These are phyloP conservation scores for Cyanidium caldarium DNA, from an alignment of 23 red algal species.

Conservation along the genomic window DNA sequence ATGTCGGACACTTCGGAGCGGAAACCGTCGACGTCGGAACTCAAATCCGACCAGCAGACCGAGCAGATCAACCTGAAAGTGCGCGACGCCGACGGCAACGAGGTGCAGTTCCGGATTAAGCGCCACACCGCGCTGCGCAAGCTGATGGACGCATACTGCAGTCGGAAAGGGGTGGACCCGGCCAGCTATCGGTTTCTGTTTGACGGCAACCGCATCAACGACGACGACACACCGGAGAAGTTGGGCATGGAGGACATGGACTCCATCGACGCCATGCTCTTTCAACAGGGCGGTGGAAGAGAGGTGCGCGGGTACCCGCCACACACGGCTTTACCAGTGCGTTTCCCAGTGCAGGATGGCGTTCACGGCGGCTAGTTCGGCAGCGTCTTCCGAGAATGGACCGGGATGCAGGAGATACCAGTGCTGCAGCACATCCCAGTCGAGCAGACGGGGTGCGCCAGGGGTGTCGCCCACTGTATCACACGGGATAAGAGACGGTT, in stretches of 20 bases:
- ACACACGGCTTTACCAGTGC: no score
- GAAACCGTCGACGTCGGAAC: not conserved
- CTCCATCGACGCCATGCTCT: slow-evolving; percentile 86
- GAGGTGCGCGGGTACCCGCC: not conserved
- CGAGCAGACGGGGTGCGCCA: not conserved
- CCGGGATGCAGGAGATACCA: not conserved
- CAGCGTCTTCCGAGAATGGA: not conserved
- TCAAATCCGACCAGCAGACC: not conserved
- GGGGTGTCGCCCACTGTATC: no score
- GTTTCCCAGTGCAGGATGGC: not conserved
- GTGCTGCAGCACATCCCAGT: not conserved
- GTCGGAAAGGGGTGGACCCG: slow-evolving; percentile 31
- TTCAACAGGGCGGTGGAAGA: slow-evolving; percentile 55
- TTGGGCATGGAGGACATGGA: slow-evolving; percentile 92
- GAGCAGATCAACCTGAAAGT: slow-evolving; percentile 25
- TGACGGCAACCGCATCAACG: slow-evolving; percentile 82
- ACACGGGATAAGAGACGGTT: no score
- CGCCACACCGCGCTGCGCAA: slow-evolving; percentile 66
- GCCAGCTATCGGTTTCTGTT: slow-evolving; percentile 68
- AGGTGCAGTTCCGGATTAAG: slow-evolving; percentile 86
- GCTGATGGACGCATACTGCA: slow-evolving; percentile 84
- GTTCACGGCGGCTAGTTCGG: not conserved
- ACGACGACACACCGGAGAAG: slow-evolving; percentile 52
- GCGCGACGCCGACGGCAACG: slow-evolving; percentile 57
- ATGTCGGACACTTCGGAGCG: not conserved